Base-by-base conservation (phyloP, 2,329 filamentous ascomycete species). In the Gremmenia infestans region DNA sequence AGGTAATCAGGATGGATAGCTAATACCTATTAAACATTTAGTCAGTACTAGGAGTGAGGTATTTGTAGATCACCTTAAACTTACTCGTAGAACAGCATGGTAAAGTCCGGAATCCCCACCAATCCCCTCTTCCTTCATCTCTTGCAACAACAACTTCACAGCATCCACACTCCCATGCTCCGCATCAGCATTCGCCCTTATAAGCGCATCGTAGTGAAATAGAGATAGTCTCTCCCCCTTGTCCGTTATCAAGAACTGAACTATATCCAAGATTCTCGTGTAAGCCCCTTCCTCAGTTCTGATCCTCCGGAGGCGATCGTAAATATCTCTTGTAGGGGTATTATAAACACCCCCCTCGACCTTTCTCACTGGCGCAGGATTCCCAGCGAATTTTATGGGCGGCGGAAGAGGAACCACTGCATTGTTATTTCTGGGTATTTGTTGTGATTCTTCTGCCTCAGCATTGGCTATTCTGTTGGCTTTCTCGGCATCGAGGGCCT, bases 1-100 rank as follows among this genome's bases (percentile, higher is more conserved):
- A 91, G 63, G 64, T 95, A 93, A 71, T 97, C 89, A 0, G 93
- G 90, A 69, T 97, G 94, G 8, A 94, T 82, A 0, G 89, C 83
- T 23, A 97, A 77, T 5, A 82, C 86, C 77, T 88, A 19, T 47
- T n/a, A 48, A 22, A 23, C 9, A 15, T n/a, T 36, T 12, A 36
- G 17, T 53, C 22, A 54, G 37, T 40, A 51, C 37, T 17, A 54
- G 17, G 9, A 46, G 23, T 25, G 9, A 39, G 28, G 3, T 3
- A 9, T 23, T 28, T n/a, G 4, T 32, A 22, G 22, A 37, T 25
- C 8, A 19, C n/a, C 22, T 2, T 15, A 22, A 25, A 63, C 74
- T 25, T 68, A 87, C 85, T 70, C 85, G 82, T 40, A 97, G 73
- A 2, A 87, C 82, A 59, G 82, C 82, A 70, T 92, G 86, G 65